Evolutionary conservation across 305 asterid genomes (phyloP).

Genomic region (Solanum hybrid): DNA sequence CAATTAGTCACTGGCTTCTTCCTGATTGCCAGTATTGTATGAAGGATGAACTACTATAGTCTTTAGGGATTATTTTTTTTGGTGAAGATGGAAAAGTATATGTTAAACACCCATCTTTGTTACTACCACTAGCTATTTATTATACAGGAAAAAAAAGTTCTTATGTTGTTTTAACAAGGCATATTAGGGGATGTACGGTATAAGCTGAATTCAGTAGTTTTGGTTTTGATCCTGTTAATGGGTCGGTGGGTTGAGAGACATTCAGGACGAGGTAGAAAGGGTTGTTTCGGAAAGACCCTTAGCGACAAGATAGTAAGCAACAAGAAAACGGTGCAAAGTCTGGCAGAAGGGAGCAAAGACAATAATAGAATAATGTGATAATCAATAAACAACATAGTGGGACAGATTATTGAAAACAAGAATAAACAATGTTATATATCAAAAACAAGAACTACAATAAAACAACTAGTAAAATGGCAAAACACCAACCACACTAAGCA

Average conservation of each 20-base stretch:
- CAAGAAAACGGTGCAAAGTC: neutral
- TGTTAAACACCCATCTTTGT: neutral
- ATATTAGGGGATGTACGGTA: neutral
- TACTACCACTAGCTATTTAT: neutral
- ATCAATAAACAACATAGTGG: too few species aligned
- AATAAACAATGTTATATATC: too few species aligned
- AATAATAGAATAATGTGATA: neutral
- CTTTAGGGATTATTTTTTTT: neutral
- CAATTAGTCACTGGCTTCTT: constrained; percentile 45
- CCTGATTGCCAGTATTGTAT: constrained; percentile 36
- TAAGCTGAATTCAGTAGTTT: neutral
- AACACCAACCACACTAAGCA: neutral
- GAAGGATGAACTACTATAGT: constrained; percentile 33
- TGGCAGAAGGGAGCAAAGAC: neutral
- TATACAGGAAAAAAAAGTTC: neutral
- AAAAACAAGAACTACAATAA: neutral
- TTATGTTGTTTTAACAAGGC: neutral
- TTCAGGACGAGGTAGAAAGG: rapidly evolving
- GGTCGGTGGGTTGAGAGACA: neutral
- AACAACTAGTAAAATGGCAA: neutral
- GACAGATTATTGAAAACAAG: too few species aligned
- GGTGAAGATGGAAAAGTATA: neutral
- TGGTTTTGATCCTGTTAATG: neutral
- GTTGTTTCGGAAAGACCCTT: neutral
- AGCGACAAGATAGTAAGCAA: neutral